These are phyloP conservation scores for Metrosideros polymorpha DNA, from an alignment of 441 rosid species.

Conservation along the genomic window DNA sequence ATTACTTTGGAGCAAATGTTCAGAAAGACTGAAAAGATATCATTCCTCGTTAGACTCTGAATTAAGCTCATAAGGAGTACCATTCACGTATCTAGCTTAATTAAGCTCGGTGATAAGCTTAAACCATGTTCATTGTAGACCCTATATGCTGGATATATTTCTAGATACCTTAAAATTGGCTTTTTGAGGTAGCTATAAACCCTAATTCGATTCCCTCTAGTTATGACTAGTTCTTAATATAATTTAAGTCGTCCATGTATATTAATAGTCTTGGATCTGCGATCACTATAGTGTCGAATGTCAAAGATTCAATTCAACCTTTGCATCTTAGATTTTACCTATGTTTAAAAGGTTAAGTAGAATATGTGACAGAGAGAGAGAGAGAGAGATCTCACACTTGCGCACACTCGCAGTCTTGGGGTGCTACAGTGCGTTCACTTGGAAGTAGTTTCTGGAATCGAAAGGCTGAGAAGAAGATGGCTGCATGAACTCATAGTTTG, in stretches of 20 bases:
- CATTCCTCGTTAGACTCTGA: background rate
- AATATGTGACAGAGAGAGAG: background rate
- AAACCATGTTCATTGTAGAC: background rate
- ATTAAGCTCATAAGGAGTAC: background rate
- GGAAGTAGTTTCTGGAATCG: conserved; percentile 69
- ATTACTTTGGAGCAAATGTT: background rate
- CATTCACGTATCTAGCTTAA: background rate
- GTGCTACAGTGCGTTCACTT: conserved; percentile 68
- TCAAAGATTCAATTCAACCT: background rate
- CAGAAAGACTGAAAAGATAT: background rate
- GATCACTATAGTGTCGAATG: background rate
- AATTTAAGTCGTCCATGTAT: background rate
- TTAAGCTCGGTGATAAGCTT: background rate
- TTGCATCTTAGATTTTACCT: background rate
- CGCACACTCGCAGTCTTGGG: conserved; percentile 6
- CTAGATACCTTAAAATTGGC: background rate
- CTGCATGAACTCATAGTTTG: conserved; percentile 53
- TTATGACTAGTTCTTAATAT: background rate
- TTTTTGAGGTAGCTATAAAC: background rate
- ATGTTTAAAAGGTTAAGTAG: background rate
- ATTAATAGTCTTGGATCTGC: background rate
- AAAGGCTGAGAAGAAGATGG: conserved; percentile 30
- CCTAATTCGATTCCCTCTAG: background rate
- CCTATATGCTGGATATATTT: background rate
- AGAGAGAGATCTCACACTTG: conserved; percentile 32